These are phyloP conservation scores for Calonectria pteridis DNA, from an alignment of 2,329 filamentous ascomycete species.

Conservation along the genomic window DNA sequence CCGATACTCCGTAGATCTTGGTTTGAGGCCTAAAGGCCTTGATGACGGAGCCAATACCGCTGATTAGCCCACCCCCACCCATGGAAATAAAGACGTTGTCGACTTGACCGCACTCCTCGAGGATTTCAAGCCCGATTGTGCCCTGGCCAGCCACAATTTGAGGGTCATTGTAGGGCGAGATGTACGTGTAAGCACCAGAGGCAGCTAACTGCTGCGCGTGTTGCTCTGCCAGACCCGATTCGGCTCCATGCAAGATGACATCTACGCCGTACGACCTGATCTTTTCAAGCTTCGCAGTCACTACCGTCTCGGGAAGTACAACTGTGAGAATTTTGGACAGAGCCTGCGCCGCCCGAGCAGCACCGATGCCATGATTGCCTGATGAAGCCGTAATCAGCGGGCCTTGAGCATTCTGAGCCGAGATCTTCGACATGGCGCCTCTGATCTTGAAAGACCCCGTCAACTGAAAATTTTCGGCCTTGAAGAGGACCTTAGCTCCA, in stretches of 20 bases:
- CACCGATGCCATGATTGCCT: not conserved
- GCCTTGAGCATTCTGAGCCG: constrained; percentile 8
- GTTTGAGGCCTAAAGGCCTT: not conserved
- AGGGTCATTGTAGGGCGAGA: not conserved
- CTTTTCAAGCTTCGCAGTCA: not conserved
- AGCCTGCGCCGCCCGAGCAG: not conserved
- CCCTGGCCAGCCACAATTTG: not conserved
- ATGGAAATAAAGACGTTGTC: constrained; percentile 4
- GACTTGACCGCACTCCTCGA: not conserved
- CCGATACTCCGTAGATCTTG: not conserved
- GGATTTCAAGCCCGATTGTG: not conserved
- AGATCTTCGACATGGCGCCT: constrained; percentile 44
- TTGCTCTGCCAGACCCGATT: not conserved
- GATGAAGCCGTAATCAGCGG: constrained; percentile 31
- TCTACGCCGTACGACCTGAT: not conserved
- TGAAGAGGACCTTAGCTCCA: constrained; percentile 27
- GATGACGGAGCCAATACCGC: not conserved
- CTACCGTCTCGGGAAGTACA: not conserved
- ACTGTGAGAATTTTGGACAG: not conserved
- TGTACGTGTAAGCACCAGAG: not conserved
- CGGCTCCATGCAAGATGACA: not conserved
- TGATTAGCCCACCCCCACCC: not conserved
- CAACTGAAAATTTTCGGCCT: constrained; percentile 43
- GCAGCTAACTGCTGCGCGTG: not conserved
- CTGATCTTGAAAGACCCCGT: constrained; percentile 44